A percentile compares a stretch with the other conserved stretches of the same genome.
phyloP scores from a whole-genome alignment of 2,329 filamentous ascomycete species.

The Macrophomina pseudophaseolina region DNA sequence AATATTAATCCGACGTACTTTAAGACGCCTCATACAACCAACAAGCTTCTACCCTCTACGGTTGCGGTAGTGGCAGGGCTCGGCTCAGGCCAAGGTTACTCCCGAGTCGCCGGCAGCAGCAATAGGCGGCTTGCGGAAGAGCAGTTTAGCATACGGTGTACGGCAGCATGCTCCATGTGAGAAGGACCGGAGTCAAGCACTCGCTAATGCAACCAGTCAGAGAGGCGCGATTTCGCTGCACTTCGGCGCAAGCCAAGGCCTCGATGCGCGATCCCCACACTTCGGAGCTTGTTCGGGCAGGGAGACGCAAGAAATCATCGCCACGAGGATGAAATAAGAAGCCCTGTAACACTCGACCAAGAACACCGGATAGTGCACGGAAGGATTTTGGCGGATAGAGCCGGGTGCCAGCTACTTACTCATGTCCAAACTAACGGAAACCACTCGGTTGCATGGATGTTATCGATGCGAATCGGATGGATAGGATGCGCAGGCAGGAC shows the following conservation, averaged over 20 bases:
- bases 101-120: background rate
- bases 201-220: background rate
- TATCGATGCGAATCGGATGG: background rate
- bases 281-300: slow-evolving; percentile 16
- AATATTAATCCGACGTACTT: too few species aligned
- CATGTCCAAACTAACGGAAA: background rate
- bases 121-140: background rate
- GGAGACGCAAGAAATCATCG: background rate
- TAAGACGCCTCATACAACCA: too few species aligned
- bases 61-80: background rate
- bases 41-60: background rate
- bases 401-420: background rate
- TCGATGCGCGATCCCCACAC: background rate
- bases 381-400: background rate
- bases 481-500: background rate
- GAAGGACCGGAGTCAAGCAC: background rate
- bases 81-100: background rate
- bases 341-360: too few species aligned
- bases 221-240: background rate
- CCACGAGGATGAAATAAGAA: background rate
- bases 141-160: too few species aligned
- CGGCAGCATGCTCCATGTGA: background rate
- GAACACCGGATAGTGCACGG: slow-evolving; percentile 1
- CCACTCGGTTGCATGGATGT: too few species aligned
- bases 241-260: slow-evolving; percentile 6